A percentile compares a stretch with the other conserved stretches of the same genome.
Conservation (phyloP, 768 basidiomycete genomes). For the Serpula lacrymans region DNA sequence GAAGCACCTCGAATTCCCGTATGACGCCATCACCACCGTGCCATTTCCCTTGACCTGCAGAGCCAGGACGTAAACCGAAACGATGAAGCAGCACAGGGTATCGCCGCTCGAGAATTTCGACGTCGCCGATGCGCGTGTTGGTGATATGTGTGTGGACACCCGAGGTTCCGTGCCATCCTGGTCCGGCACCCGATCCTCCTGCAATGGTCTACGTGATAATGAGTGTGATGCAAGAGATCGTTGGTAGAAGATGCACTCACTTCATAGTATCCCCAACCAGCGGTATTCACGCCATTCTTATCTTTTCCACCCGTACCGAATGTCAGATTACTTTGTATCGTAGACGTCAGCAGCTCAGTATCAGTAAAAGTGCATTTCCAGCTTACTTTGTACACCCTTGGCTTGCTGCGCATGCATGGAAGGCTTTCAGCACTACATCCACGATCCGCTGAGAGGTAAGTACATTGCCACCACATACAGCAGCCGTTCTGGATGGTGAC, state of each 20-base stretch:
- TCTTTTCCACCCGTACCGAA: constrained; percentile 90
- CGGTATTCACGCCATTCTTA: constrained; percentile 65
- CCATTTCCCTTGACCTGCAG: constrained; percentile 70
- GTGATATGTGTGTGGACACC: constrained; percentile 95
- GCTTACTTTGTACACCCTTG: constrained; percentile 91
- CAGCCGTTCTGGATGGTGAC: constrained; percentile 79
- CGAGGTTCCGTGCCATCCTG: constrained; percentile 86
- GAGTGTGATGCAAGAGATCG: constrained; percentile 6
- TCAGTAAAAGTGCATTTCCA: constrained; percentile 2
- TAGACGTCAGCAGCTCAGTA: not conserved
- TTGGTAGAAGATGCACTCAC: constrained; percentile 27
- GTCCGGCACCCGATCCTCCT: constrained; percentile 90
- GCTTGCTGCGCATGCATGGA: constrained; percentile 87
- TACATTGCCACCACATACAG: constrained; percentile 92
- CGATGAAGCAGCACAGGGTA: constrained; percentile 89
- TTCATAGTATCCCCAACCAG: constrained; percentile 92
- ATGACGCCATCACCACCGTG: constrained; percentile 82
- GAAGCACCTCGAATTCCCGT: constrained; percentile 79
- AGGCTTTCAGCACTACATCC: constrained; percentile 90
- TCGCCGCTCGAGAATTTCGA: constrained; percentile 89
- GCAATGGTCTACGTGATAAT: constrained; percentile 70
- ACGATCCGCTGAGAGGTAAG: constrained; percentile 91
- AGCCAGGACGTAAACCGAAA: constrained; percentile 71
- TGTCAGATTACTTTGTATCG: constrained; percentile 65
- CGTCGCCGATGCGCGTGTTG: constrained; percentile 89